Base-by-base conservation (phyloP, 1,139 yeast genomes). In the Torulaspora globosa region DNA sequence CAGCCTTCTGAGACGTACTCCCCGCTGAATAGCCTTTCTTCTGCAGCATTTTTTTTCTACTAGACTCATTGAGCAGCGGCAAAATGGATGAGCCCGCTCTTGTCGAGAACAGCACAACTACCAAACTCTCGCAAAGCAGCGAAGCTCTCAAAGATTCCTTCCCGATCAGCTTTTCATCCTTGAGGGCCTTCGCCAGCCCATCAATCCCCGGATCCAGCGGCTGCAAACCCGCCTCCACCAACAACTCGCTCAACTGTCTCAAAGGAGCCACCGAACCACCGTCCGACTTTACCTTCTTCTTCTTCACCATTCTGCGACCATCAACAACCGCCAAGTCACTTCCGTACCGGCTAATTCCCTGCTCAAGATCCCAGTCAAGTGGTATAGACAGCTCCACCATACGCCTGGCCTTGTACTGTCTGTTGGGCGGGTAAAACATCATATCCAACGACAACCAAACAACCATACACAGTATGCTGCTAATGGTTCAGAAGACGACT, bases 81-180 rank as follows among this genome's bases (percentile, higher is more conserved):
- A 57, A 26, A 11, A 58, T 42, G 10, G 58, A 50, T 3, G 42
- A 37, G 3, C 66, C 66, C 3, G 58, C 30, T 31, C 42, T 46
- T 7, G 66, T 60, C 9, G 58, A 54, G 35, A 58, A 54, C 2
- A 60, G 44, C 8, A 54, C 50, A n/a, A 59, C 34, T 4, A 50
- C 26, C 9, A 51, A 26, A 19, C 53, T 45, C 43, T 60, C 62
- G 8, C 53, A 44, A 9, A 51, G 11, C 39, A 48, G 24, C 6
- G 48, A 43, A 7, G 21, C 16, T 16, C 44, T 36, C 24, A 40
- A 9, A 14, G 23, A 10, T 11, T 33, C 42, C 24, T 39, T 38
- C 9, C 29, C 27, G n/a, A 39, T 11, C 18, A 32, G 21, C 14
- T 24, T 32, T 15, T 41, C 44, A 26, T 42, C 46, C 28, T 26